phyloP scores from a whole-genome alignment of 2,329 filamentous ascomycete genomes.

The Zasmidium angulare region DNA sequence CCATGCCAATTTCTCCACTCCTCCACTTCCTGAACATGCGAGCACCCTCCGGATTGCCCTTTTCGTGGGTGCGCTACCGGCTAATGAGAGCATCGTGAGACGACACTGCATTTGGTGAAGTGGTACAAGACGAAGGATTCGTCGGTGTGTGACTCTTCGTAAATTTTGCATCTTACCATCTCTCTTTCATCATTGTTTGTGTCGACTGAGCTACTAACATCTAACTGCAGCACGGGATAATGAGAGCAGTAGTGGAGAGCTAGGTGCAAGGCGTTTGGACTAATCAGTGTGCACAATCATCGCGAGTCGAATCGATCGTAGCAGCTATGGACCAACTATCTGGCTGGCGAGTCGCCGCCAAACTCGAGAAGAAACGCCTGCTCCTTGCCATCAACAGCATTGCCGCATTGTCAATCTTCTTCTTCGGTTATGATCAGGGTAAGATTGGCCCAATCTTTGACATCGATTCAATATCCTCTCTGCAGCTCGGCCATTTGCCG shows the following conservation, averaged over 20 bases:
- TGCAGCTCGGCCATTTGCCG: neutral
- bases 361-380: constrained; percentile 55
- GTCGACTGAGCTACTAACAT: no score
- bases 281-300: no score
- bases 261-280: no score
- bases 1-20: neutral
- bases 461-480: no score
- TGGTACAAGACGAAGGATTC: neutral
- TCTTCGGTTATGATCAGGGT: constrained; percentile 51
- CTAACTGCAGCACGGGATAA: no score
- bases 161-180: no score
- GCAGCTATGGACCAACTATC: constrained; percentile 24
- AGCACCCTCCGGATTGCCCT: constrained; percentile 5
- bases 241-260: no score
- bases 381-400: constrained; percentile 63
- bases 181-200: no score
- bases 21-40: neutral
- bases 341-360: constrained; percentile 31
- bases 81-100: neutral
- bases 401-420: constrained; percentile 66
- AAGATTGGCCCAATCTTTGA: constrained; percentile 38
- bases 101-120: neutral
- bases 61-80: neutral
- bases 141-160: no score
- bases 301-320: neutral